phyloP scores from a whole-genome alignment of 495 filamentous ascomycete genomes.

The Staphylotrichum longicolle region DNA sequence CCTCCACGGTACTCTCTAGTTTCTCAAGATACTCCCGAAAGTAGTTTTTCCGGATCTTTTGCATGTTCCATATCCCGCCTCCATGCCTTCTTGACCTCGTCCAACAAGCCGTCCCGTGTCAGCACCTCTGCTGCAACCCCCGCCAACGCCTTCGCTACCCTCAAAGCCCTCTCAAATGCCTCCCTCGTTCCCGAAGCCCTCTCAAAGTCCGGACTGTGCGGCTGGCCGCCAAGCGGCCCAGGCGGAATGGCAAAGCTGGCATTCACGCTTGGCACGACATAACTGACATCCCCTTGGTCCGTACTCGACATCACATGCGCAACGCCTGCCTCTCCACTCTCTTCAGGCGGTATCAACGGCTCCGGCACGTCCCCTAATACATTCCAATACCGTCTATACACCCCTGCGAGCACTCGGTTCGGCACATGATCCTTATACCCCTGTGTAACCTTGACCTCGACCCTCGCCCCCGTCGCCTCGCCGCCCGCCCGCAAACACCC shows the following conservation, averaged over 20 bases:
- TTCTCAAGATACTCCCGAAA: too few relatives aligned
- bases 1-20: too few relatives aligned
- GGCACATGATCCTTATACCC: constrained; percentile 61
- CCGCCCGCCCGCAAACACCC: constrained; percentile 62
- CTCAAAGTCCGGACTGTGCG: constrained; percentile 61
- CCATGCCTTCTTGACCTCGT: constrained; percentile 37
- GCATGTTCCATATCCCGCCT: constrained; percentile 20
- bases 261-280: constrained; percentile 61
- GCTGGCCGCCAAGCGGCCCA: constrained; percentile 45
- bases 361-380: constrained; percentile 24
- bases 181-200: constrained; percentile 53
- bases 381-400: constrained; percentile 54
- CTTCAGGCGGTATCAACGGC: too few relatives aligned
- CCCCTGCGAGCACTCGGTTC: constrained; percentile 55
- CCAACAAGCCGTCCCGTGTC: constrained; percentile 44
- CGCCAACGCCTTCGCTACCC: constrained; percentile 57
- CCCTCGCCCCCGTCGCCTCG: constrained; percentile 56
- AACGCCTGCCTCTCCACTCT: constrained; percentile 60
- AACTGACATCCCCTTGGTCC: constrained; percentile 64
- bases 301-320: constrained; percentile 58
- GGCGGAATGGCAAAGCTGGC: constrained; percentile 54
- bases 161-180: constrained; percentile 51
- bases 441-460: constrained; percentile 46
- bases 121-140: constrained; percentile 55
- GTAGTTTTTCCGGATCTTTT: too few relatives aligned